Base-by-base conservation (phyloP, 2,329 filamentous ascomycete species). In the Monilinia fructicola region DNA sequence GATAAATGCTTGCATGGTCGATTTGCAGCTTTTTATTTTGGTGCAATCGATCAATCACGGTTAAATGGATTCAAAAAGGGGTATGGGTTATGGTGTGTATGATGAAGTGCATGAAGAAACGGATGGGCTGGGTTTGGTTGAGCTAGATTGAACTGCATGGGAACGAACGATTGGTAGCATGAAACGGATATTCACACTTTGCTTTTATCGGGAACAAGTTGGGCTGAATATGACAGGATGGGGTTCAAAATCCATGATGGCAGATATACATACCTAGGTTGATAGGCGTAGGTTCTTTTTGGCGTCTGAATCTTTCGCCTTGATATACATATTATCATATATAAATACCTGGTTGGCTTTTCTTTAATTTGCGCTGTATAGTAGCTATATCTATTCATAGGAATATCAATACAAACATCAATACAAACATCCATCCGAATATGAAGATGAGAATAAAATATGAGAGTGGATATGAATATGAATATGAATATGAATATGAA, bases 141-240 rank as follows among this genome's bases (percentile, higher is more conserved):
- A n/a, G 28, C 23, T 61, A n/a, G 23, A 12, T 28, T 60, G 38
- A 42, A 40, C n/a, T 61, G 21, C n/a, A 61, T 61, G n/a, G 44
- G 23, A 52, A 52, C n/a, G n/a, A 50, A 50, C 12, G 9, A 11
- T 50, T 50, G 46, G 46, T 14, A 23, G 46, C 46, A 23, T 40
- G 31, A 42, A 42, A 48, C 16, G 56, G 26, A 61, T 50, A 38
- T 12, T 10, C 11, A 18, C 16, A 5, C 16, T 54, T 14, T 54
- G 26, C 18, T 35, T 54, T 40, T 11, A 6, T 5, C 1, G 18
- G 42, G 40, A 16, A 46, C 35, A 9, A 40, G 4, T n/a, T 50
- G 58, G 58, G 14, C 7, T 23, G 42, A 26, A 18, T n/a, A 16
- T 28, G 53, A 14, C 14, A 16, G 31, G 31, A 11, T 54, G 1